phyloP scores from a whole-genome alignment of 73 alveolate species.

The Tetrahymena malaccensis region DNA sequence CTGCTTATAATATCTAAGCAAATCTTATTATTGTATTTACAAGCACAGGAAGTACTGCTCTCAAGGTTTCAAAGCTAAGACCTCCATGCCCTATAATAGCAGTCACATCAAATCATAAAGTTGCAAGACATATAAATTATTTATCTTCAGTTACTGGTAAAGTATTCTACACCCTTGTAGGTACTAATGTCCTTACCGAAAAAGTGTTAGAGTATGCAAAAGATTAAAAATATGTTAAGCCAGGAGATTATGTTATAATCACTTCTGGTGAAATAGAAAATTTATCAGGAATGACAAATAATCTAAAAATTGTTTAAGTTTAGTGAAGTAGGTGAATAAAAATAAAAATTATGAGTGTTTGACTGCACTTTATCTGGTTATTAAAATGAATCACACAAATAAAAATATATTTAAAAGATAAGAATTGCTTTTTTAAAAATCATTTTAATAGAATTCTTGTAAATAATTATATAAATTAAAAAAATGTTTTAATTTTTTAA shows the following conservation, averaged over 20 bases:
- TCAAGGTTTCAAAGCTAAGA: not conserved
- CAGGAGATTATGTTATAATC: not conserved
- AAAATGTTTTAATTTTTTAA: not conserved
- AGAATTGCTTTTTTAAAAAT: no score
- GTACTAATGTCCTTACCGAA: not conserved
- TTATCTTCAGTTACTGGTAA: not conserved
- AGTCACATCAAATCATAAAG: not conserved
- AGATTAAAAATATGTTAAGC: not conserved
- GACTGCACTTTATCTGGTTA: no score
- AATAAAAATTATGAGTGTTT: no score
- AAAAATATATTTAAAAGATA: no score
- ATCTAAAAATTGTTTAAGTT: not conserved
- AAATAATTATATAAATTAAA: no score
- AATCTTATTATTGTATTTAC: constrained; percentile 2
- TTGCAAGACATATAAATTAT: not conserved
- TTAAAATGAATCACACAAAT: no score
- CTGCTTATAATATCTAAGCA: constrained; percentile 3
- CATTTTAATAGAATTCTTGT: not conserved
- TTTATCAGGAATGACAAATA: not conserved
- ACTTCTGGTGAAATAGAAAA: constrained; percentile 2
- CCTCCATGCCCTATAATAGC: constrained; percentile 9
- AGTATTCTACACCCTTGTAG: not conserved
- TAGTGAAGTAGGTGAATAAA: not conserved
- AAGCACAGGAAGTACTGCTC: constrained; percentile 9
- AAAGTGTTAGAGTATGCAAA: not conserved